These are phyloP conservation scores for Arabidopsis hybrid DNA, from an alignment of 441 rosid genomes.

Conservation along the genomic window DNA sequence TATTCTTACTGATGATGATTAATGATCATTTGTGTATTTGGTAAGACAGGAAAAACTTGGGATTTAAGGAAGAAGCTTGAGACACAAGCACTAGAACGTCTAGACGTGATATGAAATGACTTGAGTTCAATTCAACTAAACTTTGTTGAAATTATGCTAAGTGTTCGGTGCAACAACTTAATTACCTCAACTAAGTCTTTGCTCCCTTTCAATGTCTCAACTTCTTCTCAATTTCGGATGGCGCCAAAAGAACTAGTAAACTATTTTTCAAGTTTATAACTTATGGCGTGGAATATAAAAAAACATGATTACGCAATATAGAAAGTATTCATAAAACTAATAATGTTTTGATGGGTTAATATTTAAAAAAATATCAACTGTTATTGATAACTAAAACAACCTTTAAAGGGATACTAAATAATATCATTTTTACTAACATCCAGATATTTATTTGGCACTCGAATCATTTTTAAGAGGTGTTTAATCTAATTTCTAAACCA, in stretches of 20 bases:
- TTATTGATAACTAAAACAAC: not conserved
- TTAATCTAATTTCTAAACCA: constrained; percentile 4
- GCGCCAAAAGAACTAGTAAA: not conserved
- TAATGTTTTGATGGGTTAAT: not conserved
- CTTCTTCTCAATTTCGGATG: constrained; percentile 4
- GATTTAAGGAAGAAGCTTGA: constrained; percentile 30
- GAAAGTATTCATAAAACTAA: constrained; percentile 1
- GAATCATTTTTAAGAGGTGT: constrained; percentile 4
- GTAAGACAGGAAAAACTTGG: constrained; percentile 23
- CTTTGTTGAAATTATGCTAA: constrained; percentile 36
- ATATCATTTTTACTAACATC: not conserved
- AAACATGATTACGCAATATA: constrained; percentile 17
- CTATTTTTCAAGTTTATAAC: not conserved
- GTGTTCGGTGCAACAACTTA: constrained; percentile 44
- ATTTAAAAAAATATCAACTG: not conserved
- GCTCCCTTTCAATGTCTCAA: constrained; percentile 27
- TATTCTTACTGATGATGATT: not conserved
- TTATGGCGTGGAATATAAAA: not conserved
- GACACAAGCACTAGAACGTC: not conserved
- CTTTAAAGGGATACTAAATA: not conserved
- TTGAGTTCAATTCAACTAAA: constrained; percentile 33
- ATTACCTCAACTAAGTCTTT: constrained; percentile 32
- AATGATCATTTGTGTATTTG: constrained; percentile 4
- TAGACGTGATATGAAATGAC: constrained; percentile 29
- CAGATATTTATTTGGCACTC: too few relatives aligned